Conservation (phyloP, 208 protist genomes). For the Leishmania aethiopica region DNA sequence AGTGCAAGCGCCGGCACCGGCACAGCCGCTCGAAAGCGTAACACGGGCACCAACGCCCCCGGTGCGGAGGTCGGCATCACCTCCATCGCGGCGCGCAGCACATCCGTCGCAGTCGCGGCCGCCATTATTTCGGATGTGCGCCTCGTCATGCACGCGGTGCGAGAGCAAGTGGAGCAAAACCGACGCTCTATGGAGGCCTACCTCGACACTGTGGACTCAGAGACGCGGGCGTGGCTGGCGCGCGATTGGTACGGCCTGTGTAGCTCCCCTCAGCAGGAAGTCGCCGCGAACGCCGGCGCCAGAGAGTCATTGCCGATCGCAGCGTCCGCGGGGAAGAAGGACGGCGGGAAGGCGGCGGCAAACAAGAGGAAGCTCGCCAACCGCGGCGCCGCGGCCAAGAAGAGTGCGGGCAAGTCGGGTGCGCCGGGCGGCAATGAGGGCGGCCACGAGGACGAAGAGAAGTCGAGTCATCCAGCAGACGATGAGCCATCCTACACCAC, state of each 20-base stretch:
- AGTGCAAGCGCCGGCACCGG: not conserved
- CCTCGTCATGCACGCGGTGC: slow-evolving; percentile 17
- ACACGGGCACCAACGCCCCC: not conserved
- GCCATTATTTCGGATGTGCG: slow-evolving; percentile 24
- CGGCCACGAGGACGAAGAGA: slow-evolving; percentile 18
- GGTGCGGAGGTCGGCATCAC: not conserved
- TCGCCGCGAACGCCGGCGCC: not conserved
- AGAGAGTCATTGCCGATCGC: not conserved
- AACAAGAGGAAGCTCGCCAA: slow-evolving; percentile 7
- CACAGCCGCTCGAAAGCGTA: slow-evolving; percentile 8
- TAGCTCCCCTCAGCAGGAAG: not conserved
- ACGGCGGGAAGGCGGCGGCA: not conserved
- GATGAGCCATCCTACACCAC: slow-evolving; percentile 20
- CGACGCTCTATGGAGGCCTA: slow-evolving; percentile 25
- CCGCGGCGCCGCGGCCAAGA: slow-evolving; percentile 15
- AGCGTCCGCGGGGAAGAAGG: not conserved
- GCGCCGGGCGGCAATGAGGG: not conserved
- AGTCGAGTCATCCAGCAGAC: not conserved
- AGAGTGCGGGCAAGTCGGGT: slow-evolving; percentile 6
- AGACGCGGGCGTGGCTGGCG: slow-evolving; percentile 38
- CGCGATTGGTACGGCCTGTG: slow-evolving; percentile 25
- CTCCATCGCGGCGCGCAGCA: slow-evolving; percentile 12
- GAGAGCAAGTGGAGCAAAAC: slow-evolving; percentile 23
- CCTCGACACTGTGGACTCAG: slow-evolving; percentile 6
- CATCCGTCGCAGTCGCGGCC: slow-evolving; percentile 3